Conservation (phyloP, 768 basidiomycete species). For the Tephrocybe rancida region DNA sequence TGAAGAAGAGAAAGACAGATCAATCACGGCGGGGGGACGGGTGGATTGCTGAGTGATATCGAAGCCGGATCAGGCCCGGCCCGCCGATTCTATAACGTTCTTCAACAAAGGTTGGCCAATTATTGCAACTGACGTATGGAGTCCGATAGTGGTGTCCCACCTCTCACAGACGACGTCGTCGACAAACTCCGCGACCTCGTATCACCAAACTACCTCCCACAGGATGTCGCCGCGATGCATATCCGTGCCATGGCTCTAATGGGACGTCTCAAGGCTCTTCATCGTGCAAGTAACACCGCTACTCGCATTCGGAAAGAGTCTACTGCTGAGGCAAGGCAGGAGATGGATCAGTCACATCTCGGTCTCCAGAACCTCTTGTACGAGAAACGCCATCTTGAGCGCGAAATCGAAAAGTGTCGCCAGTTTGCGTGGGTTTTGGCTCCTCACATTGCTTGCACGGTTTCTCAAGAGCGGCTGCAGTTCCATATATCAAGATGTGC, state of each 20-base stretch:
- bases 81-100: background rate
- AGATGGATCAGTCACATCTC: constrained; percentile 90
- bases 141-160: constrained; percentile 30
- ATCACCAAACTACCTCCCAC: constrained; percentile 38
- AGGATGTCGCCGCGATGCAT: constrained; percentile 55
- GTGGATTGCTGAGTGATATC: constrained; percentile 21
- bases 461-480: constrained; percentile 35
- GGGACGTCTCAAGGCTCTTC: constrained; percentile 76
- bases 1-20: constrained; percentile 14
- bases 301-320: constrained; percentile 71
- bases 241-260: constrained; percentile 77
- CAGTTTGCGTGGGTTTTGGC: constrained; percentile 77
- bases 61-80: constrained; percentile 12
- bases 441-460: background rate
- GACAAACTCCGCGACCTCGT: constrained; percentile 68
- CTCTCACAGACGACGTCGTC: constrained; percentile 53
- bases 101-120: background rate
- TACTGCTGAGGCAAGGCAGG: constrained; percentile 76
- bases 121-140: constrained; percentile 23
- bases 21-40: constrained; percentile 5
- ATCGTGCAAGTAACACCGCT: constrained; percentile 71
- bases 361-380: constrained; percentile 86
- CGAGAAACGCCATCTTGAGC: constrained; percentile 86
- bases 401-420: constrained; percentile 91
- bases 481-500: constrained; percentile 87